These are phyloP conservation scores for Trichoderma arundinaceum DNA, from an alignment of 2,329 filamentous ascomycete species.

Conservation along the genomic window DNA sequence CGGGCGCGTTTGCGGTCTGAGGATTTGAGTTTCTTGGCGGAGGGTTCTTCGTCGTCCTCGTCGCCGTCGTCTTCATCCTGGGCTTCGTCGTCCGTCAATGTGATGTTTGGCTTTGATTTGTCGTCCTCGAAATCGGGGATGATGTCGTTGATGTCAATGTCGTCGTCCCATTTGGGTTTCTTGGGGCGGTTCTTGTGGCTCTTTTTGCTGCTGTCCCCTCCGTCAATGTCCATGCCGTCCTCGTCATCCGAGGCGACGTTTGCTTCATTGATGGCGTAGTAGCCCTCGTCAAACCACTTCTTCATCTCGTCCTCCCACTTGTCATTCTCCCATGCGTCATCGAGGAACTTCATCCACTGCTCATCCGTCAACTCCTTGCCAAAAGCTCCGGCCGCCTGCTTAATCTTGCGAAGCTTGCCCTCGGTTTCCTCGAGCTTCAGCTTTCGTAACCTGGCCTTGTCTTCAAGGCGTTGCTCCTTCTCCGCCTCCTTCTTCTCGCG, in stretches of 20 bases:
- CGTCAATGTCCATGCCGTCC: constrained; percentile 68
- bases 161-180: constrained; percentile 85
- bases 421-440: constrained; percentile 92
- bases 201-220: constrained; percentile 57
- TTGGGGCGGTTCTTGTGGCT: constrained; percentile 53
- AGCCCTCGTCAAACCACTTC: constrained; percentile 84
- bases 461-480: constrained; percentile 75
- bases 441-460: constrained; percentile 82
- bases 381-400: constrained; percentile 80
- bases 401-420: constrained; percentile 84
- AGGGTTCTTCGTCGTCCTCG: constrained; percentile 48
- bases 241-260: constrained; percentile 69
- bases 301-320: constrained; percentile 92
- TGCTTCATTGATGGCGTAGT: constrained; percentile 78
- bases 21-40: constrained; percentile 65
- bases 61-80: constrained; percentile 47
- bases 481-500: constrained; percentile 77
- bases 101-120: constrained; percentile 57
- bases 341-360: constrained; percentile 83
- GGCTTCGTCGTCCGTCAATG: constrained; percentile 55
- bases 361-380: constrained; percentile 72
- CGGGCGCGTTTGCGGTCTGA: constrained; percentile 66
- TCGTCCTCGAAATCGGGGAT: constrained; percentile 83
- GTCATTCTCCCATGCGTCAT: constrained; percentile 86
- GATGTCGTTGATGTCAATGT: constrained; percentile 95